phyloP scores from a whole-genome alignment of 176 grass and related monocot species.

The Zea luxurians region DNA sequence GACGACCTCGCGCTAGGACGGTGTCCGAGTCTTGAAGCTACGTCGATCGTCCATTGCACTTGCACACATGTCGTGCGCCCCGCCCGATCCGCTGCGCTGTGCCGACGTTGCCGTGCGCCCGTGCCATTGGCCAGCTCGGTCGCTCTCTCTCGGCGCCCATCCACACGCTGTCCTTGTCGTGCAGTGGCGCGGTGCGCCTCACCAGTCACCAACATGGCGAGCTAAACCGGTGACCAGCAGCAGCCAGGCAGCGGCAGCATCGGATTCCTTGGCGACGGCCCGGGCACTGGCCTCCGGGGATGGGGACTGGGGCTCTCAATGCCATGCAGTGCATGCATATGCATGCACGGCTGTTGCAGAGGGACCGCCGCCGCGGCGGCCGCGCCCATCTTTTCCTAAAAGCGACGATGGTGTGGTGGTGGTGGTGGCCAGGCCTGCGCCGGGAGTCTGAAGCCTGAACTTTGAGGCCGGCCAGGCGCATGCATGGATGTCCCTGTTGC shows the following conservation, averaged over 20 bases:
- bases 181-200: background rate
- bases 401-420: slow-evolving; percentile 5
- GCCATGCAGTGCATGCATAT: too few relatives aligned
- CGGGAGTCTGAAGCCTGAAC: background rate
- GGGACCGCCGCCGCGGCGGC: slow-evolving; percentile 14
- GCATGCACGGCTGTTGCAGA: background rate
- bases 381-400: slow-evolving; percentile 28
- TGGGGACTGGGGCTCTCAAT: background rate
- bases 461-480: background rate
- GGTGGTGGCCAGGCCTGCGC: background rate
- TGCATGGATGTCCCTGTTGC: slow-evolving; percentile 16
- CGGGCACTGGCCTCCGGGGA: background rate
- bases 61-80: background rate
- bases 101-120: slow-evolving; percentile 1
- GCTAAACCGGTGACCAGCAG: background rate
- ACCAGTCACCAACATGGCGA: slow-evolving; percentile 32
- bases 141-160: slow-evolving; percentile 9
- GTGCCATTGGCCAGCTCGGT: slow-evolving; percentile 8
- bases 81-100: background rate
- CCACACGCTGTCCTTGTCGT: slow-evolving; percentile 16
- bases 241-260: slow-evolving; percentile 31
- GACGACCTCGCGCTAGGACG: background rate
- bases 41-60: background rate
- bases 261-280: slow-evolving; percentile 43
- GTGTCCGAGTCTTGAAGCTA: slow-evolving; percentile 28